Evolutionary conservation across 2,329 filamentous ascomycete genomes (phyloP).

Genomic region (Pyrenochaeta sp.): DNA sequence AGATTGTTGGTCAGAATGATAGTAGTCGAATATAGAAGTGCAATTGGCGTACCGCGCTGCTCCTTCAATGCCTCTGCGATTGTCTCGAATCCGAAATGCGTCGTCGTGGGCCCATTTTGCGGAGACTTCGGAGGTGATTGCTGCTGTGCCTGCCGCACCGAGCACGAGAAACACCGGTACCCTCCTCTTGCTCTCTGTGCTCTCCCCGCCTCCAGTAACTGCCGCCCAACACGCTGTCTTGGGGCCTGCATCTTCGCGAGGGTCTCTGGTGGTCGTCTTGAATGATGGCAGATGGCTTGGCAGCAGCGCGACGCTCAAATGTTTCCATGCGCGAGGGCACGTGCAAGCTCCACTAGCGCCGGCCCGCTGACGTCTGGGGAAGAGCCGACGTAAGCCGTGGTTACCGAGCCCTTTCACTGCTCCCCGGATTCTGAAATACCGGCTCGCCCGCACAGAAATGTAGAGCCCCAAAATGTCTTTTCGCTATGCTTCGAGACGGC

Average conservation of each 20-base stretch:
- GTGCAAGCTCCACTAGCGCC: slow-evolving; percentile 29
- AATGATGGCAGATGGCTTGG: slow-evolving; percentile 32
- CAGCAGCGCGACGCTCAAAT: no score
- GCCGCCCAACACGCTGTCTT: slow-evolving; percentile 34
- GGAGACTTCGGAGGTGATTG: slow-evolving; percentile 46
- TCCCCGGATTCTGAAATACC: slow-evolving; percentile 34
- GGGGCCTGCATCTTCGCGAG: slow-evolving; percentile 38
- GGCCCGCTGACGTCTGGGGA: slow-evolving; percentile 10
- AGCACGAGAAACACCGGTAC: slow-evolving; percentile 62
- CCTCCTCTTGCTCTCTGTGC: slow-evolving; percentile 18
- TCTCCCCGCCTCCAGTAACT: slow-evolving; percentile 43
- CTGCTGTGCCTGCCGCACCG: slow-evolving; percentile 50
- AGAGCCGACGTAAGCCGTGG: slow-evolving; percentile 41
- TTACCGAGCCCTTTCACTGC: slow-evolving; percentile 28
- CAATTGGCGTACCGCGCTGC: slow-evolving; percentile 59
- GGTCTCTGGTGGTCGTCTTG: slow-evolving; percentile 15
- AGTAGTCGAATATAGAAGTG: neutral
- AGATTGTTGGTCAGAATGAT: slow-evolving; percentile 24
- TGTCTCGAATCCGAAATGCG: slow-evolving; percentile 91
- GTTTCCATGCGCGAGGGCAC: slow-evolving; percentile 36
- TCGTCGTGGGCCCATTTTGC: slow-evolving; percentile 64
- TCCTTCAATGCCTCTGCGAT: slow-evolving; percentile 82
- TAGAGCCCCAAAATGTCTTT: slow-evolving; percentile 44
- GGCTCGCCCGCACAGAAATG: slow-evolving; percentile 25
- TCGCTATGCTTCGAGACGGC: slow-evolving; percentile 36